These are phyloP conservation scores for Dioscorea zingiberensis DNA, from an alignment of 106 monocot genomes.

Conservation along the genomic window DNA sequence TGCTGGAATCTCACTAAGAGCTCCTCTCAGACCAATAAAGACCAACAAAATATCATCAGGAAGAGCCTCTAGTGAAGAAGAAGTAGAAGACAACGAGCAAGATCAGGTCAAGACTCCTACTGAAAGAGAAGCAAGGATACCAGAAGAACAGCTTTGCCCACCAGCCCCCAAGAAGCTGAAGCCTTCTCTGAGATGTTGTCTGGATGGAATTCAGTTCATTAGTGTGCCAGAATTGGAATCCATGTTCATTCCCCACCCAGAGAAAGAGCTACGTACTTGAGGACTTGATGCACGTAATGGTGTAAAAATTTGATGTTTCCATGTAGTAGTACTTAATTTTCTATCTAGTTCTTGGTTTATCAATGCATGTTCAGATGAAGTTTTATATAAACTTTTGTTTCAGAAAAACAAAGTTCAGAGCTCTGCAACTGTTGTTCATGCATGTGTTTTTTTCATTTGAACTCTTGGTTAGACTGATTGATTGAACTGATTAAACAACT, in stretches of 20 bases:
- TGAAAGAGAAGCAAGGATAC: constrained; percentile 4
- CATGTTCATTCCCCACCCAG: constrained; percentile 11
- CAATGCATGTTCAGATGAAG: neutral
- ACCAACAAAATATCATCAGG: neutral
- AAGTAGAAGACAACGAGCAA: neutral
- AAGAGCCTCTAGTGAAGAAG: constrained; percentile 2
- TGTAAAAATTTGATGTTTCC: neutral
- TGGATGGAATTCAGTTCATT: constrained; percentile 18
- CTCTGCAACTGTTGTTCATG: too few relatives aligned
- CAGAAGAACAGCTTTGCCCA: constrained; percentile 12
- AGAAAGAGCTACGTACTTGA: neutral
- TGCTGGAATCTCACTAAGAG: constrained; percentile 15
- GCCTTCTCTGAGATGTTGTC: constrained; percentile 13
- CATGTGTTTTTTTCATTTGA: neutral
- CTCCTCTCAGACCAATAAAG: constrained; percentile 25
- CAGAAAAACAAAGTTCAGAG: neutral
- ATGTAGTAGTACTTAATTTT: neutral
- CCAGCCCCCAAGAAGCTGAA: constrained; percentile 28
- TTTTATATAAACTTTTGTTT: neutral
- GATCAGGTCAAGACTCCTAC: neutral
- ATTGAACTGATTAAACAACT: neutral
- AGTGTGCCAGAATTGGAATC: constrained; percentile 22
- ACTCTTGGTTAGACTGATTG: neutral
- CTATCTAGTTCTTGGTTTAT: neutral
- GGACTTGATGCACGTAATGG: neutral